phyloP scores from a whole-genome alignment of 495 filamentous ascomycete species.

The Trichoderma reesei region DNA sequence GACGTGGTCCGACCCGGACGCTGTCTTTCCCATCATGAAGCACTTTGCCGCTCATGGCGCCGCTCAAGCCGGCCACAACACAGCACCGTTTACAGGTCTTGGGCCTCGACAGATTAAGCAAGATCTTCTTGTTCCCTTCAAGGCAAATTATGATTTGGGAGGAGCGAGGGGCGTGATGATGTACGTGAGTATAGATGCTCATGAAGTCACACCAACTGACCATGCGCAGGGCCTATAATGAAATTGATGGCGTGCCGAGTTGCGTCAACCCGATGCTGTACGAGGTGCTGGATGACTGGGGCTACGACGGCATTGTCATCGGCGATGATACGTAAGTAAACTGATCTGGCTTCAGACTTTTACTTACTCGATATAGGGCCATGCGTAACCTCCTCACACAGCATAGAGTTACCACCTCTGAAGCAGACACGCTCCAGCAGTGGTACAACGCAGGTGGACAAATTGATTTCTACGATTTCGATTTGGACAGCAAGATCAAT shows the following conservation, averaged over 20 bases:
- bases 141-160: constrained; percentile 30
- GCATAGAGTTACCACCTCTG: constrained; percentile 23
- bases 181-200: constrained; percentile 12
- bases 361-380: too few species aligned
- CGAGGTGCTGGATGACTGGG: not conserved
- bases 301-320: not conserved
- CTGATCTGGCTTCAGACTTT: too few species aligned
- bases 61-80: constrained; percentile 28
- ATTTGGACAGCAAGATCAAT: constrained; percentile 22
- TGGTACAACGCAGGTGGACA: constrained; percentile 32
- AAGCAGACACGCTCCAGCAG: constrained; percentile 27
- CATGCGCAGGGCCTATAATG: not conserved
- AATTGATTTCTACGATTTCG: constrained; percentile 26
- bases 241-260: not conserved
- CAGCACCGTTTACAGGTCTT: constrained; percentile 29
- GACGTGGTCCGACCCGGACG: constrained; percentile 27
- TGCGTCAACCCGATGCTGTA: not conserved
- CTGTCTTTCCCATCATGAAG: constrained; percentile 31
- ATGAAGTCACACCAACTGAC: not conserved
- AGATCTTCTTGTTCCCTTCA: constrained; percentile 30
- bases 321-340: not conserved
- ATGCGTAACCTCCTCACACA: constrained; percentile 16
- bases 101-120: constrained; percentile 30
- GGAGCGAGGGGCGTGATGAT: constrained; percentile 33
- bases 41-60: constrained; percentile 34